These are phyloP conservation scores for Spathaspora girioi DNA, from an alignment of 805 yeast species.

Conservation along the genomic window DNA sequence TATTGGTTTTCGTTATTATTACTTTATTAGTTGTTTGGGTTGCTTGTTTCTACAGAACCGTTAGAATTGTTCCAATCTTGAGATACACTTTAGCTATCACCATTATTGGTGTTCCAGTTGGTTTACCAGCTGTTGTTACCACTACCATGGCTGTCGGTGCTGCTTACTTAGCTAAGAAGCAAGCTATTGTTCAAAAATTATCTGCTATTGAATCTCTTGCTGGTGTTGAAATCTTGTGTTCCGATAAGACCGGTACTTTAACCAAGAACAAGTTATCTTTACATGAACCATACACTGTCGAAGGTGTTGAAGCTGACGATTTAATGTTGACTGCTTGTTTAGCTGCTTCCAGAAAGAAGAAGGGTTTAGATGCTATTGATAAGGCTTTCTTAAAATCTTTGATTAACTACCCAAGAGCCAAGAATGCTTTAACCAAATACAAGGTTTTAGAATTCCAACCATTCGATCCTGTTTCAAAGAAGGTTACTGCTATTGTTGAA, in stretches of 20 bases:
- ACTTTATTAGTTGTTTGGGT: conserved; percentile 89
- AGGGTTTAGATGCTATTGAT: conserved; percentile 97
- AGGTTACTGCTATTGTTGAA: conserved; percentile 91
- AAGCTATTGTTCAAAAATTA: conserved; percentile 94
- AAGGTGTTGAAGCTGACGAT: conserved; percentile 94
- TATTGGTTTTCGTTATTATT: conserved; percentile 81
- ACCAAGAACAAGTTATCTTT: conserved; percentile 95
- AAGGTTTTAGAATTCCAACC: conserved; percentile 95
- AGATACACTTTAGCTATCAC: conserved; percentile 93
- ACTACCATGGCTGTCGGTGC: conserved; percentile 99
- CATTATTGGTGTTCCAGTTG: conserved; percentile 97
- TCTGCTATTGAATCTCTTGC: conserved; percentile 97
- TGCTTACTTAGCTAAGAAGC: conserved; percentile 95
- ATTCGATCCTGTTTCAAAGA: conserved; percentile 96
- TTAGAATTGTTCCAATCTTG: conserved; percentile 79
- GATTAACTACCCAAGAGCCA: conserved; percentile 85
- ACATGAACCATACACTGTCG: conserved; percentile 97
- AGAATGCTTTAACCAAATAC: conserved; percentile 88
- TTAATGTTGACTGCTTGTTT: conserved; percentile 96
- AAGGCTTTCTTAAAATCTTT: conserved; percentile 93
- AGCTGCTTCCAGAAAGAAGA: conserved; percentile 97
- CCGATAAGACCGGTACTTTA: conserved; percentile 97
- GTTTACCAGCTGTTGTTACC: conserved; percentile 97
- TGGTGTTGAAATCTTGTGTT: conserved; percentile 96
- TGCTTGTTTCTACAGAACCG: conserved; percentile 92